Evolutionary conservation across 495 filamentous ascomycete species (phyloP).

Genomic region (Tirmania nivea): DNA sequence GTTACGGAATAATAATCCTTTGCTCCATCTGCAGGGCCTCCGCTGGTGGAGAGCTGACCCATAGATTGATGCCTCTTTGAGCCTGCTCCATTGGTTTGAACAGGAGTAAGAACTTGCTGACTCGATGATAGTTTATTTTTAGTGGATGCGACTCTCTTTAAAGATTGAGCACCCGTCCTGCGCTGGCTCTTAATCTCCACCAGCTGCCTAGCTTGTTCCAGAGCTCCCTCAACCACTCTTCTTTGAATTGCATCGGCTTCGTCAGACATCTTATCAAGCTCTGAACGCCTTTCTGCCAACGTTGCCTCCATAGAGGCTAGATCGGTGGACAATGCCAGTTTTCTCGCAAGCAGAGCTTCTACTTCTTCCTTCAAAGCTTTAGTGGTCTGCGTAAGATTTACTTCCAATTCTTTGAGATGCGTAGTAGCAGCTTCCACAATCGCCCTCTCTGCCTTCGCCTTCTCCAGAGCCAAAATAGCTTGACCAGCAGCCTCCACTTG

Average conservation of each 20-base stretch:
- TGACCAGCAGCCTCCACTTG: constrained; percentile 67
- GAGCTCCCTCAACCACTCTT: constrained; percentile 78
- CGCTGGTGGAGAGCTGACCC: background rate
- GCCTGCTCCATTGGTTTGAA: background rate
- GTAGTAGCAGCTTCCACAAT: constrained; percentile 51
- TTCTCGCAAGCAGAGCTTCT: constrained; percentile 49
- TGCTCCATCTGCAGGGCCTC: background rate
- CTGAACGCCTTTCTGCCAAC: constrained; percentile 66
- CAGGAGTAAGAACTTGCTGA: background rate
- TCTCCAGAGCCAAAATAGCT: constrained; percentile 57
- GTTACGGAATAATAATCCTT: background rate
- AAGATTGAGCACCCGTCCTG: background rate
- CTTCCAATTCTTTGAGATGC: constrained; percentile 41
- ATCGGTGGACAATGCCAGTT: constrained; percentile 55
- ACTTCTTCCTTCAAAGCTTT: constrained; percentile 41
- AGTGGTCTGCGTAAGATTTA: constrained; percentile 36
- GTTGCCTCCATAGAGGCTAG: constrained; percentile 76
- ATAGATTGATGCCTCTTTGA: background rate
- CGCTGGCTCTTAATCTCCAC: background rate
- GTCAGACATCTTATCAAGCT: constrained; percentile 70
- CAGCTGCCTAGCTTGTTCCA: constrained; percentile 58
- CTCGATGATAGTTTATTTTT: background rate
- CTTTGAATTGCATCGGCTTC: constrained; percentile 74
- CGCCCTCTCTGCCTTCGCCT: constrained; percentile 53
- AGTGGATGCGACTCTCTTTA: background rate